Conservation (phyloP, 306 rosid genomes). For the Medicago ruthenica region DNA sequence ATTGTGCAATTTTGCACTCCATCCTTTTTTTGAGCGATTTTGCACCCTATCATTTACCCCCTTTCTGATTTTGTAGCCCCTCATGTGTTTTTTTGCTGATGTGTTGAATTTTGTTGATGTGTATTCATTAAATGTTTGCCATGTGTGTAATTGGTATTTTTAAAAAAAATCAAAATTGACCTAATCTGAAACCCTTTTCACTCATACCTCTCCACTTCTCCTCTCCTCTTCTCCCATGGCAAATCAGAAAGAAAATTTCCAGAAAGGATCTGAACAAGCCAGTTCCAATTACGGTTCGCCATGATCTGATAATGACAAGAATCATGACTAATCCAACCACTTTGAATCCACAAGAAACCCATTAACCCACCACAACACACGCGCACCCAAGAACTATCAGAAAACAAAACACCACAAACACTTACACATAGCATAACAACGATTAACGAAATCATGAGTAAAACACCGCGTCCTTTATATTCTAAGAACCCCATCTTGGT, state of each 20-base stretch:
- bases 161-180: too few species aligned
- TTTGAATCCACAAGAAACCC: constrained; percentile 73
- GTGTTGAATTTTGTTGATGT: too few species aligned
- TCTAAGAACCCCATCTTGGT: constrained; percentile 55
- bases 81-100: too few species aligned
- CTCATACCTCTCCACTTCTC: too few species aligned
- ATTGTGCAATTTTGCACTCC: too few species aligned
- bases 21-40: too few species aligned
- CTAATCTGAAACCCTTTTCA: too few species aligned
- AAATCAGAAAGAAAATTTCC: constrained; percentile 78
- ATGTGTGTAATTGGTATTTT: too few species aligned
- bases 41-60: too few species aligned
- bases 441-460: constrained; percentile 41
- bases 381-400: constrained; percentile 51
- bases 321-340: constrained; percentile 77
- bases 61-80: too few species aligned
- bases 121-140: too few species aligned
- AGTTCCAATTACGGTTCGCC: constrained; percentile 44
- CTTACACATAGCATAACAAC: constrained; percentile 46
- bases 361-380: constrained; percentile 46
- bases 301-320: constrained; percentile 72
- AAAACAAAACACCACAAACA: constrained; percentile 58
- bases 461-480: constrained; percentile 58
- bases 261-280: constrained; percentile 58
- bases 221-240: too few species aligned